Base-by-base conservation (phyloP, 2,329 filamentous ascomycete species). In the Fusarium succisae region DNA sequence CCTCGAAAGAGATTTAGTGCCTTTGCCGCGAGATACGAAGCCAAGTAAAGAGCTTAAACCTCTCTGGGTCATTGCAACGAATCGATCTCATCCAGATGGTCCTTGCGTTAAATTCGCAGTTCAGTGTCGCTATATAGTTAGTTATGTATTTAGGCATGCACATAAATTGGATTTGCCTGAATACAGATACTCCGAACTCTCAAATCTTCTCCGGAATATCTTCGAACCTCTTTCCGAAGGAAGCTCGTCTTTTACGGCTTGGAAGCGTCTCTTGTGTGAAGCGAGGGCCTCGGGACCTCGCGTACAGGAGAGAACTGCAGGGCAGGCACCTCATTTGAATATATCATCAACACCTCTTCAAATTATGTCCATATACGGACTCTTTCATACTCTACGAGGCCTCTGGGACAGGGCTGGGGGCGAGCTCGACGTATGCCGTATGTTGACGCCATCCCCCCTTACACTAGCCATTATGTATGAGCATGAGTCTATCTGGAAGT, bases 71-170 rank as follows among this genome's bases (percentile, higher is more conserved):
- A 4, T 24, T 15, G 41, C 41, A 17, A 0, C 1, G 4, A 11
- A 24, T 0, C 22, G 1, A 24, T 8, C 14, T 11, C 9, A 4
- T 4, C 0, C 18, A 14, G 7, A 11, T 14, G 44, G 4, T 11
- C 5, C 5, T 10, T 5, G 6, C 5, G 8, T 28, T 14, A 1
- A 28, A 8, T 3, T 5, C 4, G 10, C 2, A 5, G 12, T 13
- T 11, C 0, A 4, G 0, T 47, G 24, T 28, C 12, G 0, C 12
- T 47, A 28, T 1, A 15, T 47, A 22, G 0, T 28, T 1, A 0
- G 4, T 3, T 2, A 8, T 8, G 7, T 30, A 8, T 3, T 48
- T 4, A 0, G 20, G 7, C 45, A 48, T n/a, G 10, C 0, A 3
- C 20, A 30, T 4, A 2, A 30, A 12, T 2, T 48, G 9, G 45